These are phyloP conservation scores for Aspergillus sclerotiicarbonarius DNA, from an alignment of 495 filamentous ascomycete genomes.

Conservation along the genomic window DNA sequence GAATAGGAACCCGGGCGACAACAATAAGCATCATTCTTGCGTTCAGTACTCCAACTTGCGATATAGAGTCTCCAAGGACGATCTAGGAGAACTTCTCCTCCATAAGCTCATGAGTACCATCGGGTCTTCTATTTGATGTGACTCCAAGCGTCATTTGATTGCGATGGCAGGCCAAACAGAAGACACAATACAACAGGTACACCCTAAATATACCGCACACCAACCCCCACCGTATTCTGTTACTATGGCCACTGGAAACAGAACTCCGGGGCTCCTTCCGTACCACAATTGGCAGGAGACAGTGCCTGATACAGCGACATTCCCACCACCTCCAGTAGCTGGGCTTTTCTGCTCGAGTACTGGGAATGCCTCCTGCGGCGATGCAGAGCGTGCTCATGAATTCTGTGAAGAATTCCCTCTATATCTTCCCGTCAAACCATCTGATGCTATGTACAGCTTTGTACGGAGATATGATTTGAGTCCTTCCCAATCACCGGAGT, in stretches of 20 bases:
- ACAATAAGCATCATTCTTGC: too few relatives aligned
- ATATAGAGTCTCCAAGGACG: too few relatives aligned
- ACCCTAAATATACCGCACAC: too few relatives aligned
- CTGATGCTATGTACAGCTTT: slow-evolving; percentile 34
- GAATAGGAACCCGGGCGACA: too few relatives aligned
- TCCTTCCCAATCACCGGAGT: slow-evolving; percentile 47
- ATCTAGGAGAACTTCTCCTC: too few relatives aligned
- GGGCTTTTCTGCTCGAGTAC: slow-evolving; percentile 64
- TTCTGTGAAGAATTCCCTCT: slow-evolving; percentile 71
- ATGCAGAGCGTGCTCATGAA: slow-evolving; percentile 68
- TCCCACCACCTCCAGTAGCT: slow-evolving; percentile 78
- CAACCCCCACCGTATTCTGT: not conserved
- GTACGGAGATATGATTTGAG: slow-evolving; percentile 44
- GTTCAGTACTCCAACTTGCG: too few relatives aligned
- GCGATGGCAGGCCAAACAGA: too few relatives aligned
- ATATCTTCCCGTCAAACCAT: slow-evolving; percentile 50
- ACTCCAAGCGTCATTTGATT: too few relatives aligned
- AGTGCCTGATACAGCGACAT: slow-evolving; percentile 73
- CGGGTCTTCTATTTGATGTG: too few relatives aligned
- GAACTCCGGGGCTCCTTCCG: slow-evolving; percentile 45
- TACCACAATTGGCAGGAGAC: slow-evolving; percentile 79
- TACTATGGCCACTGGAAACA: not conserved
- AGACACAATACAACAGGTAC: too few relatives aligned
- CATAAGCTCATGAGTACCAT: too few relatives aligned
- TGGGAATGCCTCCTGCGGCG: slow-evolving; percentile 68